Evolutionary conservation across 805 yeast genomes (phyloP), one percentile per base, ranked within the genome.

Genomic region (Candida vaughaniae): DNA sequence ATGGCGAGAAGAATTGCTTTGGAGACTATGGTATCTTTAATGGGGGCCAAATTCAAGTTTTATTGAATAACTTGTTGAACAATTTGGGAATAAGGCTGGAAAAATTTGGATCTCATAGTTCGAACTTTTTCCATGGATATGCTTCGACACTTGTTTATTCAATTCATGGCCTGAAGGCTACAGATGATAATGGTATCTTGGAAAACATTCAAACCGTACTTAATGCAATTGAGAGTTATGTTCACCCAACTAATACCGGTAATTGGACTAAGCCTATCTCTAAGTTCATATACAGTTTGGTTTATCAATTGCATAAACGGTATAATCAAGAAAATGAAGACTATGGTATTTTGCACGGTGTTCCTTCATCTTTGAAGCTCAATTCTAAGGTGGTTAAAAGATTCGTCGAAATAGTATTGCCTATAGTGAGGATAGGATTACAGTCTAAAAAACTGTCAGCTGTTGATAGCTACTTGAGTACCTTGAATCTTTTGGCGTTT

Each of bases 231-330:
- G 82, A 77, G 43, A 85, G 96, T 14, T 86, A 82, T 59, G 81
- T 80, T 3, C 97, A 93, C 57, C 99, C 99, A 5, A 89, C 98
- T 0, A 90, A 90, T 56, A 59, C 71, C n/a, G 98, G 96, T 0
- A 72, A 73, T n/a, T 90, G 98, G 97, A 75, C 95, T 0, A 60
- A 73, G 18, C 65, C 81, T 4, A 75, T 91, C 20, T 72, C 95
- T 1, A 77, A 77, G 39, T 72, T 85, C 18, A 64, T 85, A n/a
- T 71, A 74, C 42, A 73, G 78, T 29, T 62, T 87, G 35, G 73
- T 80, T 0, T 66, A 71, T 33, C 75, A 75, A 45, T 80, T 78
- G 41, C 87, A 81, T 51, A 73, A 75, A 36, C 69, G 95, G 49
- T 63, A 55, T 25, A 62, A 70, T 35, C 60, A 68, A 36, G 90